Percentiles rank a stretch among this genome's conserved stretches.
Conservation (phyloP, 2,329 filamentous ascomycete genomes). For the Talaromyces sp. region DNA sequence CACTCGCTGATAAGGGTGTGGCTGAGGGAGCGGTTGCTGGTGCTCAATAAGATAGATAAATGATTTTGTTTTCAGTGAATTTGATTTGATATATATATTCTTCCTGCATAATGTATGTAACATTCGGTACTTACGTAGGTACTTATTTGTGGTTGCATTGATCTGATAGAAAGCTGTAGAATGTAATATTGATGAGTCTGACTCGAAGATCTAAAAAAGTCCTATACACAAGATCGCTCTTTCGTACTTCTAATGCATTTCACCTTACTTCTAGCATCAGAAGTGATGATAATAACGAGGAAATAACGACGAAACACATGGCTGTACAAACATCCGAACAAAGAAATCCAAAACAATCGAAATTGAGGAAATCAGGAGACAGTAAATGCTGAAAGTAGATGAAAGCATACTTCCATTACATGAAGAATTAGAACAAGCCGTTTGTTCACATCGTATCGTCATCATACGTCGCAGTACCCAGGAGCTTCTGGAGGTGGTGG, state of each 20-base stretch:
- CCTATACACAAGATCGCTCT: constrained; percentile 9
- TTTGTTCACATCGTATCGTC: not conserved
- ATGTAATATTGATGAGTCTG: not conserved
- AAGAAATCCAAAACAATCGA: not conserved
- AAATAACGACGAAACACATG: not conserved
- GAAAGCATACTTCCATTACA: not conserved
- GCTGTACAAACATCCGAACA: not conserved
- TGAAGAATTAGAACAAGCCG: not conserved
- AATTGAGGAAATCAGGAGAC: not conserved
- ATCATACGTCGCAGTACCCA: constrained; percentile 59
- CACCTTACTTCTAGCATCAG: not conserved
- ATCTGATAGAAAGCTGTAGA: not conserved
- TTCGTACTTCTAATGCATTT: constrained; percentile 8
- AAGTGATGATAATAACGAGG: not conserved
- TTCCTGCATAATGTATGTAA: too few relatives aligned
- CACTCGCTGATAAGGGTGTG: constrained; percentile 31
- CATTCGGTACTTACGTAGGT: not conserved
- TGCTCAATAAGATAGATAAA: constrained; percentile 9
- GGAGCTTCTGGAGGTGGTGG: constrained; percentile 48
- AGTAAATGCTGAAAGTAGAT: not conserved
- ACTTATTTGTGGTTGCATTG: not conserved
- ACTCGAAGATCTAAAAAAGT: not conserved
- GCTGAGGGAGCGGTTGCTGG: constrained; percentile 1
- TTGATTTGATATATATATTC: not conserved
- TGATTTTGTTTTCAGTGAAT: not conserved